phyloP scores from a whole-genome alignment of 2,329 filamentous ascomycete genomes.

The Penicillium brevicompactum region DNA sequence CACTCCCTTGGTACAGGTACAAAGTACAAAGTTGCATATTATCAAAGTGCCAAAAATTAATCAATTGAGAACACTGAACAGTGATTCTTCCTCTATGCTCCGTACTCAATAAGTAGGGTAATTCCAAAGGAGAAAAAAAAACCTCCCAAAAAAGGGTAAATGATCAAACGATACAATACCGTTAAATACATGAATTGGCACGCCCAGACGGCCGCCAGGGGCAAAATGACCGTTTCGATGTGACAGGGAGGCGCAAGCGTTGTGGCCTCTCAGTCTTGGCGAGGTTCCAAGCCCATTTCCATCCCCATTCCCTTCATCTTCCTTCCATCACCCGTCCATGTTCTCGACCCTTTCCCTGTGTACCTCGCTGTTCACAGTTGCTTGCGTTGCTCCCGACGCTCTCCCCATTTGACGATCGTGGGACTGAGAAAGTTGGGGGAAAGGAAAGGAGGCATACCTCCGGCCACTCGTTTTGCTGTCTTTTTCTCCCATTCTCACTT shows the following conservation, averaged over 20 bases:
- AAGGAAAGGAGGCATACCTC: conserved; percentile 46
- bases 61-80: too few species aligned
- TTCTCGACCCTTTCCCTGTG: conserved; percentile 26
- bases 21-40: too few species aligned
- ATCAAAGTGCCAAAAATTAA: too few species aligned
- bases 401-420: conserved; percentile 34
- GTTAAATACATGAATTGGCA: conserved; percentile 4
- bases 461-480: conserved; percentile 42
- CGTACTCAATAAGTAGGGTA: too few species aligned
- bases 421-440: conserved; percentile 35
- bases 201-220: conserved; percentile 15
- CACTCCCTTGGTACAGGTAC: too few species aligned
- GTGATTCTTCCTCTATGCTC: too few species aligned
- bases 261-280: conserved; percentile 41
- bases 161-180: conserved; percentile 3
- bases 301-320: conserved; percentile 24
- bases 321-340: conserved; percentile 33
- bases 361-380: conserved; percentile 30
- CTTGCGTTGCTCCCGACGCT: conserved; percentile 27
- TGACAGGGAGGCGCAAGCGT: conserved; percentile 29
- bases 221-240: conserved; percentile 29
- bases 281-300: conserved; percentile 29
- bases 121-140: too few species aligned
- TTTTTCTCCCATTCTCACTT: conserved; percentile 27
- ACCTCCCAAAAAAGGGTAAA: not conserved